Evolutionary conservation across 2,329 filamentous ascomycete species (phyloP).

Genomic region (Diaporthe ampelina): DNA sequence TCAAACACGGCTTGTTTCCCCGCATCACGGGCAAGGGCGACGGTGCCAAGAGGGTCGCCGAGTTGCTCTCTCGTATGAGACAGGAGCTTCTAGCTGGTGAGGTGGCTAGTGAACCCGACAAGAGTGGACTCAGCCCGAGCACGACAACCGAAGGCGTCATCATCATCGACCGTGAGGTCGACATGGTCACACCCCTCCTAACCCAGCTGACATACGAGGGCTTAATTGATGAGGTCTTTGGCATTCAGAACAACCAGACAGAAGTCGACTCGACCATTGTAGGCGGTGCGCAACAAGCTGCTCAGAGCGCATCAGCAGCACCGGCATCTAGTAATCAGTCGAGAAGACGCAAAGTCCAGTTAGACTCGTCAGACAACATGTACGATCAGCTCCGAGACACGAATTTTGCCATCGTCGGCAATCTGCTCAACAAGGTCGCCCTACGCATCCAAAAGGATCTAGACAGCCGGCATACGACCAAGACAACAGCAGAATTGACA

Average conservation of each 20-base stretch:
- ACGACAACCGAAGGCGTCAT: conserved; percentile 90
- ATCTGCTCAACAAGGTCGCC: conserved; percentile 89
- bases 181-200: conserved; percentile 91
- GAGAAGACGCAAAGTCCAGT: conserved; percentile 86
- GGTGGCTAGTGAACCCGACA: conserved; percentile 72
- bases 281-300: conserved; percentile 75
- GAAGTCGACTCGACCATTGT: conserved; percentile 94
- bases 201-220: conserved; percentile 98
- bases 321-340: conserved; percentile 69
- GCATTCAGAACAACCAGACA: conserved; percentile 91
- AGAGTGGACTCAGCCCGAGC: conserved; percentile 84
- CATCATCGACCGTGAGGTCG: conserved; percentile 94
- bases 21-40: conserved; percentile 96
- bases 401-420: conserved; percentile 96
- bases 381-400: conserved; percentile 90
- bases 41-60: conserved; percentile 88
- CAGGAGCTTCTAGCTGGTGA: conserved; percentile 89
- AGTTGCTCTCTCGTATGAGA: conserved; percentile 90
- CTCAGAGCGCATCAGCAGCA: conserved; percentile 67
- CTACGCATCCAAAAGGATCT: conserved; percentile 88
- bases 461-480: conserved; percentile 86
- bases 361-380: conserved; percentile 90
- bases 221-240: conserved; percentile 92
- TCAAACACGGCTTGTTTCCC: conserved; percentile 92
- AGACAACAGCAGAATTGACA: conserved; percentile 90